Percentiles rank a stretch among this genome's conserved stretches.
These are phyloP conservation scores for Geotrichum klebahnii DNA, from an alignment of 1,139 yeast genomes.

Conservation along the genomic window DNA sequence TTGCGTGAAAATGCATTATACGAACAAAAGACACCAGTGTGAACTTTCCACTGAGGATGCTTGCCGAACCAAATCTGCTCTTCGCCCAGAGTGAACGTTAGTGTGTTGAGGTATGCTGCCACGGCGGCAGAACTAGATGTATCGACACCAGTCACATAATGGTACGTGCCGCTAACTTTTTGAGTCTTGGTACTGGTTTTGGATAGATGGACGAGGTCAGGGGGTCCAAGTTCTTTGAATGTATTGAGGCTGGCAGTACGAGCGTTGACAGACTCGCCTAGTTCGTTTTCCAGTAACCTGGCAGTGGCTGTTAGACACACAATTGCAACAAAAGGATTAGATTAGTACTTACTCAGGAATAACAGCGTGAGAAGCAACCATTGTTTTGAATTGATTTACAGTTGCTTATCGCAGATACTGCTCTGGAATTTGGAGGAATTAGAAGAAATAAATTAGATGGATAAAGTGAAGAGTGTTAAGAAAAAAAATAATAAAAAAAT, in stretches of 20 bases:
- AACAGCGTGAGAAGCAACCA: constrained; percentile 27
- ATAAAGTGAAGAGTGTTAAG: too few species aligned
- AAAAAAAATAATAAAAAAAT: too few species aligned
- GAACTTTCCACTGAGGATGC: constrained; percentile 69
- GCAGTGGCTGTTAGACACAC: neutral
- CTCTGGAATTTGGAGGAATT: too few species aligned
- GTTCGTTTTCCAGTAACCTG: constrained; percentile 48
- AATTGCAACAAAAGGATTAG: constrained; percentile 3
- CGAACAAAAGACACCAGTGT: constrained; percentile 63
- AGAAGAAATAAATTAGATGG: constrained; percentile 1
- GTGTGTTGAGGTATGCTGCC: constrained; percentile 70
- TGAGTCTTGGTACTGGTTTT: constrained; percentile 45
- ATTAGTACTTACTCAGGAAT: constrained; percentile 37
- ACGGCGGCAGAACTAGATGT: constrained; percentile 57
- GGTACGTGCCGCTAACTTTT: constrained; percentile 54
- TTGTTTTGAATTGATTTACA: constrained; percentile 10
- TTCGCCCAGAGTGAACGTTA: constrained; percentile 58
- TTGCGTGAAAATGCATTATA: constrained; percentile 65
- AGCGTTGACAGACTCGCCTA: constrained; percentile 50
- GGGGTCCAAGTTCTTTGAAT: constrained; percentile 71
- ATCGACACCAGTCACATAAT: constrained; percentile 65
- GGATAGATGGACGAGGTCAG: constrained; percentile 75
- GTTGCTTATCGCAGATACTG: too few species aligned
- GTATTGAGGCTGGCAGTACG: constrained; percentile 46
- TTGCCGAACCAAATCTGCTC: constrained; percentile 71